Percentiles rank a stretch among this genome's conserved stretches.
These are phyloP conservation scores for Batrachochytrium dendrobatidis DNA, from an alignment of 371 early-diverging fungal species.

Conservation along the genomic window DNA sequence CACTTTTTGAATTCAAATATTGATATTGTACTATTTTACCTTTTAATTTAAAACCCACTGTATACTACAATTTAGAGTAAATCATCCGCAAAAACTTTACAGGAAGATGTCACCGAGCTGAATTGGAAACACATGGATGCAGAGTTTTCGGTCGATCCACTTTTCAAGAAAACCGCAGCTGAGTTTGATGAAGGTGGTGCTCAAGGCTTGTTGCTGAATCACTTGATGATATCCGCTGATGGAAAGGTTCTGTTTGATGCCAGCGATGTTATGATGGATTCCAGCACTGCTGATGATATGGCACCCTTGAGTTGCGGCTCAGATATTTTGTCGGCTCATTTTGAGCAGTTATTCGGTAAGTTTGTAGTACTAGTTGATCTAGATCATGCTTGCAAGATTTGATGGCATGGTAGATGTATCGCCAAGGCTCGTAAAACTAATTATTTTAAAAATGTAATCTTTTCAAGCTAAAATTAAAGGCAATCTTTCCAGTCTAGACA, in stretches of 20 bases:
- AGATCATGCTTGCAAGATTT: no score
- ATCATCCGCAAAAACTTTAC: slow-evolving; percentile 53
- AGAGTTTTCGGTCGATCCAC: slow-evolving; percentile 91
- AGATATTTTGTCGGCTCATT: neutral
- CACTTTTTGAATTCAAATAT: no score
- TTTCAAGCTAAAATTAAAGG: slow-evolving; percentile 50
- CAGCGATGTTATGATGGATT: slow-evolving; percentile 51
- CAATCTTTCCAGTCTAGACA: slow-evolving; percentile 35
- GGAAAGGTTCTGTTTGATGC: slow-evolving; percentile 94
- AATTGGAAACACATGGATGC: slow-evolving; percentile 83
- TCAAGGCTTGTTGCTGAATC: slow-evolving; percentile 82
- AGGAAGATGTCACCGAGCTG: slow-evolving; percentile 68
- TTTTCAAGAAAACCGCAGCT: slow-evolving; percentile 94
- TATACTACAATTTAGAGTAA: no score
- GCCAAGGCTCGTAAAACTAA: no score
- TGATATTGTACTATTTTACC: no score
- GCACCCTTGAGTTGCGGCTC: neutral
- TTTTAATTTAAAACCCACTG: no score
- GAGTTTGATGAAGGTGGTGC: slow-evolving; percentile 99
- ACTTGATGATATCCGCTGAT: slow-evolving; percentile 65
- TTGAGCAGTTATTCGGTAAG: neutral
- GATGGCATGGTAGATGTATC: no score
- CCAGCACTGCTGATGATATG: neutral
- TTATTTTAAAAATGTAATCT: neutral
- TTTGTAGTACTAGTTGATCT: no score